Evolutionary conservation across 345 rosid species (phyloP).

Genomic region (Bretschneidera sinensis): DNA sequence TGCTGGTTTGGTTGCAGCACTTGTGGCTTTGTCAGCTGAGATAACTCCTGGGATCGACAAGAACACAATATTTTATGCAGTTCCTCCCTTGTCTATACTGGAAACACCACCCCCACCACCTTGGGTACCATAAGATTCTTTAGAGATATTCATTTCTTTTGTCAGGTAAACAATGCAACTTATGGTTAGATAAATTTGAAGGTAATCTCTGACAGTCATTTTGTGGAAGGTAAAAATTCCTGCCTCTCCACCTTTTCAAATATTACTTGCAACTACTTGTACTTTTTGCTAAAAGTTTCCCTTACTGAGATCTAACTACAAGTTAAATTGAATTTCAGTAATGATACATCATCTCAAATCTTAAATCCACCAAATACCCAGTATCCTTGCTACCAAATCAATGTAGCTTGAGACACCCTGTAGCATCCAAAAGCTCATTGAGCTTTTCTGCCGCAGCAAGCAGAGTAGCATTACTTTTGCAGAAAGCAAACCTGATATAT

Average conservation of each 20-base stretch:
- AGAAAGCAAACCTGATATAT: conserved; percentile 53
- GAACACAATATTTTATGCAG: conserved; percentile 11
- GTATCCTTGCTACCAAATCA: no score
- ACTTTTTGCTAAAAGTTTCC: no score
- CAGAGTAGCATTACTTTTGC: conserved; percentile 44
- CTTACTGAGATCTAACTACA: no score
- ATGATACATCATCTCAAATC: no score
- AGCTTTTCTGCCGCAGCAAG: conserved; percentile 43
- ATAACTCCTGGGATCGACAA: neutral
- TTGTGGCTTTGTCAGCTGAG: conserved; percentile 27
- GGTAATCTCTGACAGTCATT: neutral
- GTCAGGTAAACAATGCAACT: neutral
- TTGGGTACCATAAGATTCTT: conserved; percentile 7
- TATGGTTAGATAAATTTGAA: neutral
- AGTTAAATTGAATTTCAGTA: no score
- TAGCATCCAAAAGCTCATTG: conserved; percentile 17
- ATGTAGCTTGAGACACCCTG: conserved; percentile 3
- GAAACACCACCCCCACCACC: conserved; percentile 5
- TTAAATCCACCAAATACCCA: no score
- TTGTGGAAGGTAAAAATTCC: neutral
- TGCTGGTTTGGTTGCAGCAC: conserved; percentile 54
- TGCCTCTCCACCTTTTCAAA: no score
- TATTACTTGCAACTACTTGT: no score
- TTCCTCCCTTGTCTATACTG: conserved; percentile 6
- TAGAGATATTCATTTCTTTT: neutral